phyloP scores from a whole-genome alignment of 202 grass and related monocot genomes.

The Carex sylvatica region DNA sequence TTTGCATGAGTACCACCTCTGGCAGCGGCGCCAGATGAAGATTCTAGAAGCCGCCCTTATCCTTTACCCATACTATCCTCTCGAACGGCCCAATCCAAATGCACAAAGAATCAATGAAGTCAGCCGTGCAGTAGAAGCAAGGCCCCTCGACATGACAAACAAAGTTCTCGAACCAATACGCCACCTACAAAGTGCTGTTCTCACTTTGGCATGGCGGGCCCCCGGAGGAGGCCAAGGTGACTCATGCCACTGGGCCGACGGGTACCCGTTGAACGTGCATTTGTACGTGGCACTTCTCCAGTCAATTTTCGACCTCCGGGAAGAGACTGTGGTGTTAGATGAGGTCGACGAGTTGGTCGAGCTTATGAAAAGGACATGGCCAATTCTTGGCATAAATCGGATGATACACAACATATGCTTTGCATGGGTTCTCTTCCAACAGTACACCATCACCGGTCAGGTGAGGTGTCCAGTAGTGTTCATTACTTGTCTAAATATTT shows the following conservation, averaged over 20 bases:
- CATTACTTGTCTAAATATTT: not conserved
- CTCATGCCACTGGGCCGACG: conserved; percentile 70
- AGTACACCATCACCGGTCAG: conserved; percentile 69
- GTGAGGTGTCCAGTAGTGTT: conserved; percentile 2
- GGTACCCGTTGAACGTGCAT: conserved; percentile 72
- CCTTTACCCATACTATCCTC: conserved; percentile 56
- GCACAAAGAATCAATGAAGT: conserved; percentile 64
- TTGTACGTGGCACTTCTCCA: conserved; percentile 74
- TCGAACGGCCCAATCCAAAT: conserved; percentile 56
- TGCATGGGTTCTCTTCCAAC: conserved; percentile 72
- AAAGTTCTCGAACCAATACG: conserved; percentile 73
- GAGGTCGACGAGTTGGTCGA: conserved; percentile 89
- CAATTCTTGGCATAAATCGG: conserved; percentile 53
- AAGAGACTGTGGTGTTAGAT: conserved; percentile 65
- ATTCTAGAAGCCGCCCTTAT: conserved; percentile 79
- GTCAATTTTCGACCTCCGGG: conserved; percentile 57
- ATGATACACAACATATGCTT: conserved; percentile 67
- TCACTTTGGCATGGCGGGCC: conserved; percentile 58
- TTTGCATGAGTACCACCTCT: conserved; percentile 76
- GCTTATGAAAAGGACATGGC: conserved; percentile 89
- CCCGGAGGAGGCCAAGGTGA: conserved; percentile 17
- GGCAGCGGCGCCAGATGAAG: conserved; percentile 83
- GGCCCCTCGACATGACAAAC: conserved; percentile 64
- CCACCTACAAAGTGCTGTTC: conserved; percentile 45
- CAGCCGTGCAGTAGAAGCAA: conserved; percentile 45